Evolutionary conservation across 441 rosid genomes (phyloP).

Genomic region (Erysimum pusillum): DNA sequence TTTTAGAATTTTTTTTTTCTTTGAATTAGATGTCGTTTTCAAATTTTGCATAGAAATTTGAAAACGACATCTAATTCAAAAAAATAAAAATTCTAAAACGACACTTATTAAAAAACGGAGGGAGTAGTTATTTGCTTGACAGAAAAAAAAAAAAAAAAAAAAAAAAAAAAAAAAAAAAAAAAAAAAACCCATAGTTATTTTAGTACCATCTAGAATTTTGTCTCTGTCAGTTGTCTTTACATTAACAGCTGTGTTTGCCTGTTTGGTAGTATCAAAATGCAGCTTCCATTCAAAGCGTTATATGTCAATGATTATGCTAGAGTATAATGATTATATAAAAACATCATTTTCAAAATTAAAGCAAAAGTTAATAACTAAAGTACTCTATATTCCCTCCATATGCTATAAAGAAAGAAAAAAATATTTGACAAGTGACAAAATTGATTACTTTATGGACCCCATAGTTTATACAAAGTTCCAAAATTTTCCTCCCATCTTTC

Average conservation of each 20-base stretch:
- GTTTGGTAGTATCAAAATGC: neutral
- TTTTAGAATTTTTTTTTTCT: too few species aligned
- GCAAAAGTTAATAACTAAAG: conserved; percentile 41
- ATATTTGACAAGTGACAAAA: conserved; percentile 43
- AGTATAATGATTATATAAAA: conserved; percentile 32
- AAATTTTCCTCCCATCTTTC: conserved; percentile 41
- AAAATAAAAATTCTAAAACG: too few species aligned
- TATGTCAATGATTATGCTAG: conserved; percentile 44
- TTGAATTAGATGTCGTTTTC: too few species aligned
- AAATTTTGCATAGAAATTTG: too few species aligned
- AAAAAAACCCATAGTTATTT: too few species aligned
- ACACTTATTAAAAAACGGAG: too few species aligned
- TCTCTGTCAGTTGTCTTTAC: too few species aligned
- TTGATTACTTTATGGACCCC: conserved; percentile 46
- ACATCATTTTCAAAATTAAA: conserved; percentile 40
- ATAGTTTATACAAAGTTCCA: conserved; percentile 47
- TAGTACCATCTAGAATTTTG: too few species aligned
- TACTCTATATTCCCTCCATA: conserved; percentile 31
- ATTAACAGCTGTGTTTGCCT: conserved; percentile 32
- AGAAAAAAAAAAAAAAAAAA: too few species aligned
- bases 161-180: too few species aligned
- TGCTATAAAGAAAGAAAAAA: conserved; percentile 12
- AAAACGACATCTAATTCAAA: too few species aligned
- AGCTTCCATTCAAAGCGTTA: conserved; percentile 40
- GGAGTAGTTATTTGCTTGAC: too few species aligned